phyloP scores from a whole-genome alignment of 1,284 basidiomycete genomes.

The Malassezia slooffiae region DNA sequence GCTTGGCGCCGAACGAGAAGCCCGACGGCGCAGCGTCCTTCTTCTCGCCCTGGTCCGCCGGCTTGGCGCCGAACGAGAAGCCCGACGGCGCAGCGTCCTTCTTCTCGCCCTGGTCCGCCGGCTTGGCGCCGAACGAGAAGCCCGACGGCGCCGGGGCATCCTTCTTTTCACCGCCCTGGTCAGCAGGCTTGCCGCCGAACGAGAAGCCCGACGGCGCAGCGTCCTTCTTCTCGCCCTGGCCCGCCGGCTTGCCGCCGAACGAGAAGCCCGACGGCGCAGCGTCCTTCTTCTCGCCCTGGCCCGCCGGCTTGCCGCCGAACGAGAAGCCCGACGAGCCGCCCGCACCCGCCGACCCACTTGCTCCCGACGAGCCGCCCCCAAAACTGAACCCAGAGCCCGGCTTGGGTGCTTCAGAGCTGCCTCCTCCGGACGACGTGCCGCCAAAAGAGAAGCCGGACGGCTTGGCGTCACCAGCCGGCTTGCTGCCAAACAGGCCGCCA shows the following conservation, averaged over 20 bases:
- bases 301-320: conserved; percentile 6
- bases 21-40: conserved; percentile 20
- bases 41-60: not conserved
- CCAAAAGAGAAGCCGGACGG: conserved; percentile 18
- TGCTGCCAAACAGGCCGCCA: conserved; percentile 7
- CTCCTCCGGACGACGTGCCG: conserved; percentile 4
- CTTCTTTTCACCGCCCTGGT: not conserved
- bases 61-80: not conserved
- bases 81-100: not conserved
- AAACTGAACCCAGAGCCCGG: conserved; percentile 3
- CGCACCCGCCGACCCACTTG: too few species aligned
- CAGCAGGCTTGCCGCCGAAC: conserved; percentile 5
- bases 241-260: too few species aligned
- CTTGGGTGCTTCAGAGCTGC: conserved; percentile 6
- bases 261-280: not conserved
- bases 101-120: not conserved
- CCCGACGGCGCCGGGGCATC: not conserved
- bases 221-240: not conserved
- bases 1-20: conserved; percentile 16
- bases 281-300: not conserved
- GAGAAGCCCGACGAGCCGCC: too few species aligned
- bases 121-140: not conserved
- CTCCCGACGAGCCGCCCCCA: too few species aligned
- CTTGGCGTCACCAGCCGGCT: conserved; percentile 3
- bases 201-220: conserved; percentile 1